Evolutionary conservation across 2,329 filamentous ascomycete genomes (phyloP).

Genomic region (Talaromyces albobiverticillius): DNA sequence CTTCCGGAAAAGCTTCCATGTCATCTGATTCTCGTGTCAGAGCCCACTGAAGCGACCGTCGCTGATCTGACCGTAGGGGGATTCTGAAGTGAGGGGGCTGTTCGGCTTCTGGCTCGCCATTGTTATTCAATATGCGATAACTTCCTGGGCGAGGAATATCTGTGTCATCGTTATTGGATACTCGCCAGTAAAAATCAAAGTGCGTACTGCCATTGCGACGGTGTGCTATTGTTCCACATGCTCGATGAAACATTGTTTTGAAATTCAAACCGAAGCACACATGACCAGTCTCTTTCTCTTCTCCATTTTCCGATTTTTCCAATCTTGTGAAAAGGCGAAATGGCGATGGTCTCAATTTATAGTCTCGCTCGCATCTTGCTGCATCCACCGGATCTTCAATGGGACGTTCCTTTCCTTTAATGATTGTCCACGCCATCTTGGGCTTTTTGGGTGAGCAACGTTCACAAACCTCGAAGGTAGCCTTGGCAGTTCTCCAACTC

Average conservation of each 20-base stretch:
- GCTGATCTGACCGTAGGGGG: slow-evolving; percentile 52
- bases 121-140: slow-evolving; percentile 46
- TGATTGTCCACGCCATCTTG: slow-evolving; percentile 31
- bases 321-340: slow-evolving; percentile 40
- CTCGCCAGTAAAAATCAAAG: slow-evolving; percentile 41
- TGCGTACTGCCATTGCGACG: slow-evolving; percentile 12
- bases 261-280: slow-evolving; percentile 40
- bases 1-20: slow-evolving; percentile 44
- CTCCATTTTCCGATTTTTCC: slow-evolving; percentile 13
- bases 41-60: slow-evolving; percentile 60
- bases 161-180: slow-evolving; percentile 46
- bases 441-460: slow-evolving; percentile 34
- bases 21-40: slow-evolving; percentile 48
- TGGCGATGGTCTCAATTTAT: slow-evolving; percentile 48
- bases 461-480: slow-evolving; percentile 19
- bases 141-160: slow-evolving; percentile 31
- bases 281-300: slow-evolving; percentile 26
- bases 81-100: slow-evolving; percentile 37
- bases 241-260: slow-evolving; percentile 36
- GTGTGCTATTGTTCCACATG: slow-evolving; percentile 26
- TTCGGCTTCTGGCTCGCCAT: slow-evolving; percentile 25
- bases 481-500: slow-evolving; percentile 26
- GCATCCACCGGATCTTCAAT: slow-evolving; percentile 54
- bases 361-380: slow-evolving; percentile 47
- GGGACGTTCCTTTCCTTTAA: slow-evolving; percentile 26